Evolutionary conservation across 2,329 filamentous ascomycete species (phyloP).

Genomic region (Hypomyces rosellus): DNA sequence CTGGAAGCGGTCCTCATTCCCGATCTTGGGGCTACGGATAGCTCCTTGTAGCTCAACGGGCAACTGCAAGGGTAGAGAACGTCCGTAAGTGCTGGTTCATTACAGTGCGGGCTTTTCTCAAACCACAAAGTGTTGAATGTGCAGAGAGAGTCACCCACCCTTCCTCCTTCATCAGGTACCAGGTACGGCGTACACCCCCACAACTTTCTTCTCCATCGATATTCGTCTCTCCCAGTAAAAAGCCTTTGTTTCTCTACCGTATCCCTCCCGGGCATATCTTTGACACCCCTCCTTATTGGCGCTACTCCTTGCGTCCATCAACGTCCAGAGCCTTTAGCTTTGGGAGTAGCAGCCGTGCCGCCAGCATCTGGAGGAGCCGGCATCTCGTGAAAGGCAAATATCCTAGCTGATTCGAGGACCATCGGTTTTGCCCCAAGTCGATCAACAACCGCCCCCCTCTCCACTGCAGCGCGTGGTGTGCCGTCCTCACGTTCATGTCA

Average conservation of each 20-base stretch:
- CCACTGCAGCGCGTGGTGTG: slow-evolving; percentile 6
- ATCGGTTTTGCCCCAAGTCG: slow-evolving; percentile 9
- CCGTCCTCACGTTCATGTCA: slow-evolving; percentile 10
- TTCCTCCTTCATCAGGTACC: slow-evolving; percentile 15
- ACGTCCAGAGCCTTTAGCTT: slow-evolving; percentile 9
- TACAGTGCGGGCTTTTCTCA: slow-evolving; percentile 14
- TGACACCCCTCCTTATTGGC: slow-evolving; percentile 9
- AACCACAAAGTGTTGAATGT: slow-evolving; percentile 14
- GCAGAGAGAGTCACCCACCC: slow-evolving; percentile 11
- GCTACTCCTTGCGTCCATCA: slow-evolving; percentile 7
- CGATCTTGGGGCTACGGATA: slow-evolving; percentile 12
- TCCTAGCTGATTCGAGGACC: slow-evolving; percentile 11
- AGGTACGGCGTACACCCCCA: slow-evolving; percentile 13
- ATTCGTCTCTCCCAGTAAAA: slow-evolving; percentile 4
- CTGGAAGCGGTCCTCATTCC: slow-evolving; percentile 11
- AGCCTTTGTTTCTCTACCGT: slow-evolving; percentile 9
- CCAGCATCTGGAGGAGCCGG: slow-evolving; percentile 9
- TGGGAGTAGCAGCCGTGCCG: slow-evolving; percentile 6
- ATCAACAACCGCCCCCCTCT: not conserved
- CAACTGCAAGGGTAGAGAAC: slow-evolving; percentile 9
- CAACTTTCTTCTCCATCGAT: slow-evolving; percentile 10
- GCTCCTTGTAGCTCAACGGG: slow-evolving; percentile 12
- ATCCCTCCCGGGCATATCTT: slow-evolving; percentile 11
- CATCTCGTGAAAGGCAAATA: slow-evolving; percentile 11
- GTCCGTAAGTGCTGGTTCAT: slow-evolving; percentile 5